These are phyloP conservation scores for Pichia sp. DNA, from an alignment of 1,139 yeast species.

Conservation along the genomic window DNA sequence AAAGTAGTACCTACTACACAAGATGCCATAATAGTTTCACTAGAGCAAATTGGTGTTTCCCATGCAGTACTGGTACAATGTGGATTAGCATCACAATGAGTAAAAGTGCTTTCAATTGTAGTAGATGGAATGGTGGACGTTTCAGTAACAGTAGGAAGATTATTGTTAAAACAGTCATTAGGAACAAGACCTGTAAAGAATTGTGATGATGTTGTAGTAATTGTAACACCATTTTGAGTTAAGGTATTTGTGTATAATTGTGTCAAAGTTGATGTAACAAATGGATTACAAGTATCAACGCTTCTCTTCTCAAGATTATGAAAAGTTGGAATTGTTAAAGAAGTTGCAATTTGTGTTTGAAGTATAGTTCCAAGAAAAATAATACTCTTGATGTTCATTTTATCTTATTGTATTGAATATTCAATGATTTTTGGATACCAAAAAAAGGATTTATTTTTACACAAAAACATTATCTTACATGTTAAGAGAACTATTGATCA, in stretches of 20 bases:
- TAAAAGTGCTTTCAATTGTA: constrained; percentile 10
- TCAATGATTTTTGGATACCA: too few relatives aligned
- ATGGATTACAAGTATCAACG: constrained; percentile 3
- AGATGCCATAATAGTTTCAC: constrained; percentile 8
- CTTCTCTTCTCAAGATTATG: not conserved
- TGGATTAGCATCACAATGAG: constrained; percentile 16
- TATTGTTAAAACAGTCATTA: not conserved
- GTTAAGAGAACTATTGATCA: not conserved
- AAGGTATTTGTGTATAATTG: constrained; percentile 1
- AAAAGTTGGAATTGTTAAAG: not conserved
- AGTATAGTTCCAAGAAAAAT: not conserved
- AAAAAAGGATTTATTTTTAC: too few relatives aligned
- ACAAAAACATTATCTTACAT: not conserved
- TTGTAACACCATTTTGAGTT: not conserved
- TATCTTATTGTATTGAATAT: not conserved
- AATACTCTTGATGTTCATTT: not conserved
- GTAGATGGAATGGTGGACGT: constrained; percentile 10
- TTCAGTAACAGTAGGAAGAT: constrained; percentile 1
- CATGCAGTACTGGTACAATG: constrained; percentile 16
- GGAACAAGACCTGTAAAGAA: not conserved
- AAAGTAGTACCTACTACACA: constrained; percentile 13
- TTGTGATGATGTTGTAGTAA: constrained; percentile 1
- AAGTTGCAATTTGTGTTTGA: not conserved
- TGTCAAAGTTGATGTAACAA: not conserved
- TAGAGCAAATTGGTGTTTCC: constrained; percentile 14